Conservation (phyloP, 1,284 basidiomycete species). For the Apiotrichum siamense region DNA sequence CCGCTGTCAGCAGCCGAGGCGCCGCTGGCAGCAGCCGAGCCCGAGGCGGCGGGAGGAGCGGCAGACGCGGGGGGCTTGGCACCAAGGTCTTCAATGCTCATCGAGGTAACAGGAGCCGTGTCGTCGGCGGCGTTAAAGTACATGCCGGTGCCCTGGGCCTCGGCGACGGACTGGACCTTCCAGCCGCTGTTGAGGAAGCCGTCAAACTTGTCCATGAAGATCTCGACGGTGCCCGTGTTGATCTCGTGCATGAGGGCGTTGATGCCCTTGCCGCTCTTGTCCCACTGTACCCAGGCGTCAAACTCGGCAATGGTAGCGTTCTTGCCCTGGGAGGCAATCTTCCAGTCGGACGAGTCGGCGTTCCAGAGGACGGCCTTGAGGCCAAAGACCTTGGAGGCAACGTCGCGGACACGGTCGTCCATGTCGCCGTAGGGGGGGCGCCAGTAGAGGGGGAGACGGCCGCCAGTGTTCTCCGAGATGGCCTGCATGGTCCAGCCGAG, state of each 20-base stretch:
- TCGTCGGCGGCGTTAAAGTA: conserved; percentile 38
- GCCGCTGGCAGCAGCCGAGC: background rate
- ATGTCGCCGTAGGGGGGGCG: conserved; percentile 49
- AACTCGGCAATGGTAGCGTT: conserved; percentile 21
- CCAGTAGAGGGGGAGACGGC: conserved; percentile 45
- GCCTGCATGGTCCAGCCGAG: conserved; percentile 51
- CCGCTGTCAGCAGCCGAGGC: background rate
- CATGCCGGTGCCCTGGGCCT: conserved; percentile 34
- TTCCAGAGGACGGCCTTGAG: conserved; percentile 46
- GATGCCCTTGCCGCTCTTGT: conserved; percentile 26
- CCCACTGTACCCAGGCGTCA: conserved; percentile 14
- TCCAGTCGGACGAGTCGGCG: conserved; percentile 46
- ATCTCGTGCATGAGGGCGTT: conserved; percentile 40
- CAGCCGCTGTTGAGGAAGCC: conserved; percentile 34
- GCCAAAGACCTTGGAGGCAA: conserved; percentile 48
- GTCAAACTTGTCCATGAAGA: conserved; percentile 36
- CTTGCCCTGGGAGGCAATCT: conserved; percentile 25
- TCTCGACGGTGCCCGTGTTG: conserved; percentile 28
- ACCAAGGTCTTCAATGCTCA: conserved; percentile 20
- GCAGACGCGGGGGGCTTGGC: background rate
- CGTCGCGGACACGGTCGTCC: conserved; percentile 53
- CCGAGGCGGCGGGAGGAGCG: background rate
- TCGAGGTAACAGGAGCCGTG: conserved; percentile 21
- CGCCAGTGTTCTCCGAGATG: conserved; percentile 43
- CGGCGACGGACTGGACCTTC: conserved; percentile 36